These are phyloP conservation scores for Phalaenopsis hybrid DNA, from an alignment of 116 monocot species.

Conservation along the genomic window DNA sequence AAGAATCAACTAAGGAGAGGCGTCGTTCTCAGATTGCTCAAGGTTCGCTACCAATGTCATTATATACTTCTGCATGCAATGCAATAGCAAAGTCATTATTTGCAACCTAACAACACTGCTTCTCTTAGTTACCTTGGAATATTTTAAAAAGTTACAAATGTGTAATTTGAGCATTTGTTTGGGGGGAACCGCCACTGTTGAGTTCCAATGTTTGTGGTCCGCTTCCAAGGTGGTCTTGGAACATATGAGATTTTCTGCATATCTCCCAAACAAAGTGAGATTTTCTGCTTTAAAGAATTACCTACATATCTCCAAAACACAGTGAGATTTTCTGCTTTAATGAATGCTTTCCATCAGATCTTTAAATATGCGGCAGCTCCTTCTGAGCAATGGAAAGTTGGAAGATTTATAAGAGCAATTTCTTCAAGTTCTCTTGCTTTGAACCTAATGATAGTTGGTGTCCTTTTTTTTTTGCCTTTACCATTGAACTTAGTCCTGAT, in stretches of 20 bases:
- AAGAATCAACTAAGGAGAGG: conserved; percentile 93
- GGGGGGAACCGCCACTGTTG: not conserved
- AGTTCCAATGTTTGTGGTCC: not conserved
- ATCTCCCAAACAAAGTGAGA: no score
- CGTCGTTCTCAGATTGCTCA: conserved; percentile 90
- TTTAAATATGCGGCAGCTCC: not conserved
- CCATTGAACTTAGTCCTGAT: not conserved
- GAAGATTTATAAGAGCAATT: not conserved
- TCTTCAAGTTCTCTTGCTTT: not conserved
- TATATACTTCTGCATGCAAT: not conserved
- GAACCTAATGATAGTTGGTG: not conserved
- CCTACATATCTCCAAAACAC: not conserved
- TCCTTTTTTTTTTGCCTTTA: not conserved
- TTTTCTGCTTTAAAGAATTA: not conserved
- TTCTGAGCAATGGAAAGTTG: not conserved
- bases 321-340: not conserved
- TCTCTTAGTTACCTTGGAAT: not conserved
- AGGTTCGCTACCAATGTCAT: conserved; percentile 43
- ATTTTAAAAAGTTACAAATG: not conserved
- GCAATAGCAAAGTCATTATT: not conserved
- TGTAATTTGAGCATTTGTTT: not conserved
- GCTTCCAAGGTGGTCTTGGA: not conserved
- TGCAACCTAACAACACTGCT: not conserved
- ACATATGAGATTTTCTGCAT: not conserved
- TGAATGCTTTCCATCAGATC: not conserved